These are phyloP conservation scores for Tylopilus plumbeoviolaceoides DNA, from an alignment of 768 basidiomycete genomes.

Conservation along the genomic window DNA sequence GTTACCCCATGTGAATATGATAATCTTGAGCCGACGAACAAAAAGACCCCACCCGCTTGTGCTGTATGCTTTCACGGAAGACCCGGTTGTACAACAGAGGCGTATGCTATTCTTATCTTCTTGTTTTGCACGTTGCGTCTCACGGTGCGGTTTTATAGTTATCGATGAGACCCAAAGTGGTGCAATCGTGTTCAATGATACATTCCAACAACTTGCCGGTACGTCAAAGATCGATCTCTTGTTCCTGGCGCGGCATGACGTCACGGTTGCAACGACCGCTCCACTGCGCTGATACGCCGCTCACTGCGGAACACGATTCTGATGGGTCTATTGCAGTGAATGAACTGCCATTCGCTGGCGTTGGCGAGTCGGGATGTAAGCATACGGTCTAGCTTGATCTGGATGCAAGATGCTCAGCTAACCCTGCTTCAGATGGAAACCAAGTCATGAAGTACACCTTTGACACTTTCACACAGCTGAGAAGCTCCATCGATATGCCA, in stretches of 20 bases:
- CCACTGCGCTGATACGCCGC: slow-evolving; percentile 5
- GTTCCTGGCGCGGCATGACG: slow-evolving; percentile 2
- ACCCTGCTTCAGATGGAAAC: slow-evolving; percentile 43
- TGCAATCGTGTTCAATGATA: slow-evolving; percentile 55
- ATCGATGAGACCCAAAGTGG: slow-evolving; percentile 55
- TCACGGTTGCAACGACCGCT: slow-evolving; percentile 10
- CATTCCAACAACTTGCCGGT: slow-evolving; percentile 48
- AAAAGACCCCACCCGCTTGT: slow-evolving; percentile 56
- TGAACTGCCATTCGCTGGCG: slow-evolving; percentile 49
- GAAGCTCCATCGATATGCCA: slow-evolving; percentile 52
- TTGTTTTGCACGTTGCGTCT: not conserved
- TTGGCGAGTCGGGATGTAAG: slow-evolving; percentile 66
- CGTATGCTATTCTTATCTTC: slow-evolving; percentile 26
- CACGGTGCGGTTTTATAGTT: slow-evolving; percentile 36
- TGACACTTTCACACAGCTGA: slow-evolving; percentile 49
- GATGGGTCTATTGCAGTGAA: slow-evolving; percentile 18
- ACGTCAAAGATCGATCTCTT: slow-evolving; percentile 9
- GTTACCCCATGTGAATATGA: slow-evolving; percentile 4
- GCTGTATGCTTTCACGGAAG: slow-evolving; percentile 60
- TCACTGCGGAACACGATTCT: not conserved
- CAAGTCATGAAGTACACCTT: slow-evolving; percentile 52
- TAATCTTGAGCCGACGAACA: slow-evolving; percentile 1
- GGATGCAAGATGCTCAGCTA: not conserved
- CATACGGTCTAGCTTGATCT: not conserved
- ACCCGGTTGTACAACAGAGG: slow-evolving; percentile 35